These are phyloP conservation scores for Vicia sativa DNA, from an alignment of 306 rosid genomes.

Conservation along the genomic window DNA sequence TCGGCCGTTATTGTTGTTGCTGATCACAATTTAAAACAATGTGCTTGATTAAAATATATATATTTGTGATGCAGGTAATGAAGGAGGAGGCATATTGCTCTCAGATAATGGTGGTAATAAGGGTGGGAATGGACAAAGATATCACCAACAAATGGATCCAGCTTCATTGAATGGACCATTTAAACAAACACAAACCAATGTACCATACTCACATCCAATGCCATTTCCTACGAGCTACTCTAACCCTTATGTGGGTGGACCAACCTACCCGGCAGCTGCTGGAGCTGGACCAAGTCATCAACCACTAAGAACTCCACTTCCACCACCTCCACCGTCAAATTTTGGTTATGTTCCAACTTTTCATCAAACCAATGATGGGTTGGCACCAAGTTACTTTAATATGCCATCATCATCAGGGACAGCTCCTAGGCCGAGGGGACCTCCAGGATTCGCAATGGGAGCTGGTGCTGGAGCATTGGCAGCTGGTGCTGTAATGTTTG, in stretches of 20 bases:
- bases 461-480: constrained; percentile 74
- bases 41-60: background rate
- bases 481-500: constrained; percentile 82
- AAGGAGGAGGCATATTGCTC: constrained; percentile 51
- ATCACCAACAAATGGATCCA: constrained; percentile 33
- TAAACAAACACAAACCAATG: constrained; percentile 43
- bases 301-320: constrained; percentile 48
- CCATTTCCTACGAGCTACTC: constrained; percentile 54
- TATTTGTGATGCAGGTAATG: constrained; percentile 46
- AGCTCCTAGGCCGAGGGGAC: constrained; percentile 50
- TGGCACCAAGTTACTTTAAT: constrained; percentile 49
- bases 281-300: constrained; percentile 51
- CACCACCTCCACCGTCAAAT: constrained; percentile 53
- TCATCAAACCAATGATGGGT: constrained; percentile 50
- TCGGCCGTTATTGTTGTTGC: too few species aligned
- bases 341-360: constrained; percentile 56
- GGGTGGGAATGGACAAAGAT: constrained; percentile 41
- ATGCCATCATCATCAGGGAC: constrained; percentile 51
- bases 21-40: too few species aligned
- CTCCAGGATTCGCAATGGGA: constrained; percentile 63
- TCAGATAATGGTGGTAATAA: constrained; percentile 50
- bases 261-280: constrained; percentile 33
- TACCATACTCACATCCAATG: constrained; percentile 47
- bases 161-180: constrained; percentile 36
- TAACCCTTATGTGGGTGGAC: constrained; percentile 48